Evolutionary conservation across 2,329 filamentous ascomycete species (phyloP).

Genomic region (Taxawa tesnikishii): DNA sequence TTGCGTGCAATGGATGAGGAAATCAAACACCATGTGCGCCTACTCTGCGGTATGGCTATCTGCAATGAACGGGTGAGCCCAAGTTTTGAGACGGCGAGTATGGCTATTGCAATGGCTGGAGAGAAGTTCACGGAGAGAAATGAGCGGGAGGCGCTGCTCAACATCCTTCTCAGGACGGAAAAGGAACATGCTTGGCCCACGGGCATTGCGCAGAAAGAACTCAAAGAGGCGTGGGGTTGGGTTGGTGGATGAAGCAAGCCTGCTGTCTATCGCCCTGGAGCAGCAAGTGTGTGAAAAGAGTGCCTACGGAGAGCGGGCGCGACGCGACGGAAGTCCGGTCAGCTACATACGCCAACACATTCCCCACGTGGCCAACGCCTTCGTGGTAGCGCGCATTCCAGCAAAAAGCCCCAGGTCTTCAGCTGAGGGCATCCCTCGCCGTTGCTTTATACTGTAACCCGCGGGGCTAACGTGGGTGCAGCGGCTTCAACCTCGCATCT

Average conservation of each 20-base stretch:
- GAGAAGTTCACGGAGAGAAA: conserved; percentile 34
- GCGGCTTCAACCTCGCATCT: too few species aligned
- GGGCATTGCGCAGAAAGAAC: conserved; percentile 31
- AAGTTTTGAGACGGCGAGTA: conserved; percentile 27
- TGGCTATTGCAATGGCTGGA: conserved; percentile 25
- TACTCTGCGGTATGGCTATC: conserved; percentile 46
- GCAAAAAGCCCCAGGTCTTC: too few species aligned
- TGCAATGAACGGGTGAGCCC: conserved; percentile 45
- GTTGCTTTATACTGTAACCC: too few species aligned
- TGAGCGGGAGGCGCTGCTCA: conserved; percentile 39
- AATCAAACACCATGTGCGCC: conserved; percentile 36
- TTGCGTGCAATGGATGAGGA: conserved; percentile 28
- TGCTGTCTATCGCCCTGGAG: too few species aligned
- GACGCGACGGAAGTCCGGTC: too few species aligned
- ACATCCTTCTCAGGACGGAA: conserved; percentile 37
- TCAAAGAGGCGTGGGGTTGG: conserved; percentile 41
- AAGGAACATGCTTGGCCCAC: conserved; percentile 42
- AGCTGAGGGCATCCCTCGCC: too few species aligned
- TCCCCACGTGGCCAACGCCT: too few species aligned
- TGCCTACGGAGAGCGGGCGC: too few species aligned
- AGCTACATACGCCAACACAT: too few species aligned
- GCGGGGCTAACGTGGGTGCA: too few species aligned
- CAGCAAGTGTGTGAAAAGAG: too few species aligned
- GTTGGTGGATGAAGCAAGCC: conserved; percentile 8
- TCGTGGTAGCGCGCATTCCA: too few species aligned